Conservation (phyloP, 805 yeast genomes). For the Pichia gijzeniarum region DNA sequence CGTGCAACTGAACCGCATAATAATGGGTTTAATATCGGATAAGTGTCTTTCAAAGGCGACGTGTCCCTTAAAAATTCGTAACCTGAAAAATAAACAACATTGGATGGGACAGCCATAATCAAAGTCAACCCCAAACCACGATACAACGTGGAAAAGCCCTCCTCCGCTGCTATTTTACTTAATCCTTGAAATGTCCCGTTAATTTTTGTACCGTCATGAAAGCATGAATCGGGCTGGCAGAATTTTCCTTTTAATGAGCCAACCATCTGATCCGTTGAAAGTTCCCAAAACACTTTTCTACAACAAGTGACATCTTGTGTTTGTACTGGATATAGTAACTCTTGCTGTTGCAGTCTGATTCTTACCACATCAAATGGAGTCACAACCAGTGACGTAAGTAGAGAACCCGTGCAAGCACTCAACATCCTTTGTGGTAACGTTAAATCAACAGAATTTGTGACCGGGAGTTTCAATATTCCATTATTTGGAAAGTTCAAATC, state of each 20-base stretch:
- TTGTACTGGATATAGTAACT: slow-evolving; percentile 40
- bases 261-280: slow-evolving; percentile 14
- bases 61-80: slow-evolving; percentile 79
- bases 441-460: slow-evolving; percentile 26
- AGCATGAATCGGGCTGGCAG: slow-evolving; percentile 37
- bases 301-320: slow-evolving; percentile 28
- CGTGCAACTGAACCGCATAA: slow-evolving; percentile 84
- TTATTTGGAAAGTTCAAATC: not conserved
- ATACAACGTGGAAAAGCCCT: slow-evolving; percentile 79
- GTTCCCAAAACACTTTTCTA: slow-evolving; percentile 32
- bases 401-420: slow-evolving; percentile 72
- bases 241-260: slow-evolving; percentile 19
- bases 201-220: slow-evolving; percentile 34
- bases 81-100: slow-evolving; percentile 89
- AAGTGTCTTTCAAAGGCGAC: slow-evolving; percentile 44
- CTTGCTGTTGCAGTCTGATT: slow-evolving; percentile 73
- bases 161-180: slow-evolving; percentile 54
- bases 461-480: not conserved
- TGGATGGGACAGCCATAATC: slow-evolving; percentile 87
- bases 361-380: slow-evolving; percentile 82
- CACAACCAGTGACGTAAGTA: slow-evolving; percentile 63
- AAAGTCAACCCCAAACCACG: slow-evolving; percentile 80
- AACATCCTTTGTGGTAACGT: slow-evolving; percentile 59
- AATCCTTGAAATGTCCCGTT: slow-evolving; percentile 75
- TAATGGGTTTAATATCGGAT: slow-evolving; percentile 55